Conservation (phyloP, 768 basidiomycete genomes). For the Sutorius australiensis region DNA sequence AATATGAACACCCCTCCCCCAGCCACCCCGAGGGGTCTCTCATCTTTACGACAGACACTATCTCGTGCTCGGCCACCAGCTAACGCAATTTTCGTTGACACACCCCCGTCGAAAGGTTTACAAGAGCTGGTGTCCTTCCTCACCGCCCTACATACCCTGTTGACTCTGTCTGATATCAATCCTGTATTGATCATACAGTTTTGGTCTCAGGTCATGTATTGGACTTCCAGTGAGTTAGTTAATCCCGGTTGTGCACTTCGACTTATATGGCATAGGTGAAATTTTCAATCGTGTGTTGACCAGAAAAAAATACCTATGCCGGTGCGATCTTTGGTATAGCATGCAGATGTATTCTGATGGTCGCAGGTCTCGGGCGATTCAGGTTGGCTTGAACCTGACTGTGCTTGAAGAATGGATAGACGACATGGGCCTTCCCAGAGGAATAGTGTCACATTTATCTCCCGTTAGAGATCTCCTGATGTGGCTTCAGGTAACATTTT, state of each 20-base stretch:
- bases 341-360: constrained; percentile 6
- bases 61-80: constrained; percentile 52
- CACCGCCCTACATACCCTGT: constrained; percentile 77
- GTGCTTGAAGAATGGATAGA: constrained; percentile 91
- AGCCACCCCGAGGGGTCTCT: constrained; percentile 51
- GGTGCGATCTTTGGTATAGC: constrained; percentile 41
- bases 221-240: constrained; percentile 83
- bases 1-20: constrained; percentile 40
- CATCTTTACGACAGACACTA: constrained; percentile 66
- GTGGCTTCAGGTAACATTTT: constrained; percentile 69
- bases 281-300: constrained; percentile 81
- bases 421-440: constrained; percentile 71
- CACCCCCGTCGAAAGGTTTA: constrained; percentile 41
- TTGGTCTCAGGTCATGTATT: constrained; percentile 98
- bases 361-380: constrained; percentile 71
- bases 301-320: constrained; percentile 93
- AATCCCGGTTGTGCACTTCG: neutral
- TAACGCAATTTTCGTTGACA: constrained; percentile 47
- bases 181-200: constrained; percentile 84
- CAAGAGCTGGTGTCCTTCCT: constrained; percentile 72
- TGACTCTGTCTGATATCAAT: constrained; percentile 86
- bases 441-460: constrained; percentile 75
- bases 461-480: constrained; percentile 79
- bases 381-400: constrained; percentile 83
- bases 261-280: constrained; percentile 51